phyloP scores from a whole-genome alignment of 1,284 basidiomycete species.

The Naganishia sp. region DNA sequence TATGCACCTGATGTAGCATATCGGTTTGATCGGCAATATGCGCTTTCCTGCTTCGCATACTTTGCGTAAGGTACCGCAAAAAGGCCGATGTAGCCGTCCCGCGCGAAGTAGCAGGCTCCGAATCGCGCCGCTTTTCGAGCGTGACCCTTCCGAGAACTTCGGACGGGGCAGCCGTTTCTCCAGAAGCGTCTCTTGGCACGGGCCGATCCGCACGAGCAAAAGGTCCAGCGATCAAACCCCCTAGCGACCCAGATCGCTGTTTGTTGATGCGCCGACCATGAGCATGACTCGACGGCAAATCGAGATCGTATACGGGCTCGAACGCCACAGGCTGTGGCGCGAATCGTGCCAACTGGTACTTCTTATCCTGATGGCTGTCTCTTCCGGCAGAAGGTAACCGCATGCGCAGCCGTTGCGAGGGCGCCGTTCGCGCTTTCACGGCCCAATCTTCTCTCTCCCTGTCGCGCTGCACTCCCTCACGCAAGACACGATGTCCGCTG shows the following conservation, averaged over 20 bases:
- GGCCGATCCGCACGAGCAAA: not conserved
- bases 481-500: constrained; percentile 8
- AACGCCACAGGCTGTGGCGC: constrained; percentile 18
- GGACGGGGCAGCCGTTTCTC: not conserved
- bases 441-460: constrained; percentile 19
- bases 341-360: constrained; percentile 12
- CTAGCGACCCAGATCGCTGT: constrained; percentile 11
- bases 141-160: not conserved
- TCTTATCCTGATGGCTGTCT: not conserved
- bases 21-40: not conserved
- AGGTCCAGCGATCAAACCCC: constrained; percentile 2
- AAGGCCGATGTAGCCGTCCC: not conserved
- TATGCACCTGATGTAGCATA: not conserved
- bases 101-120: not conserved
- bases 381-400: constrained; percentile 4
- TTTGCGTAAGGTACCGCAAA: constrained; percentile 12
- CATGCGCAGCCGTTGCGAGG: constrained; percentile 1
- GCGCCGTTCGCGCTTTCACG: not conserved
- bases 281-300: not conserved
- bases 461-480: constrained; percentile 11
- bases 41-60: not conserved
- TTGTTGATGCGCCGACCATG: too few species aligned
- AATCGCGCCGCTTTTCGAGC: not conserved
- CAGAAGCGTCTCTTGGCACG: not conserved
- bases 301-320: constrained; percentile 1